These are phyloP conservation scores for Nadsonia fulvescens DNA, from an alignment of 805 yeast species.

Conservation along the genomic window DNA sequence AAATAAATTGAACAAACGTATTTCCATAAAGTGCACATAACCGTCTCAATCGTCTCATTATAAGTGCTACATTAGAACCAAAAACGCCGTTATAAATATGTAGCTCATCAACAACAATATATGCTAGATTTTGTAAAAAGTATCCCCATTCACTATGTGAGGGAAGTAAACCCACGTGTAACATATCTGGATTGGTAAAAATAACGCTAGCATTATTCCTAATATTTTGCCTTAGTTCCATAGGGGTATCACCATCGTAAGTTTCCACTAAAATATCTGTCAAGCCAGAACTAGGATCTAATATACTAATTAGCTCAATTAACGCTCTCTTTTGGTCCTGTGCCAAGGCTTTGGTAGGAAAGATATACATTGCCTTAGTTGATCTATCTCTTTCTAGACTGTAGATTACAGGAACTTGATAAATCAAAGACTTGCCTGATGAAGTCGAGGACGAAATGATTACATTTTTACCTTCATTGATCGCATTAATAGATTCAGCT, in stretches of 20 bases:
- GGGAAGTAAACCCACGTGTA: slow-evolving; percentile 75
- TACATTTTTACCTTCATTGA: slow-evolving; percentile 42
- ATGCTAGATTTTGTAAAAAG: slow-evolving; percentile 45
- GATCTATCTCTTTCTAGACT: slow-evolving; percentile 10
- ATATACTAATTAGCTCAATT: slow-evolving; percentile 30
- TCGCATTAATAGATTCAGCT: slow-evolving; percentile 48
- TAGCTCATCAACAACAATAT: slow-evolving; percentile 66
- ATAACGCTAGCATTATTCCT: slow-evolving; percentile 56
- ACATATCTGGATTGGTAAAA: slow-evolving; percentile 89
- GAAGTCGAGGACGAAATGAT: slow-evolving; percentile 91
- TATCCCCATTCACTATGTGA: slow-evolving; percentile 29
- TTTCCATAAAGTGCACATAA: slow-evolving; percentile 39
- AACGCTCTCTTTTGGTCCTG: slow-evolving; percentile 89
- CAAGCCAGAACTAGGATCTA: slow-evolving; percentile 24
- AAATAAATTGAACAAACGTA: slow-evolving; percentile 41
- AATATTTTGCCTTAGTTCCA: slow-evolving; percentile 31
- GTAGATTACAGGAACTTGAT: slow-evolving; percentile 70
- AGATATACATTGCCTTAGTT: slow-evolving; percentile 64
- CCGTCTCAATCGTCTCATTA: slow-evolving; percentile 64
- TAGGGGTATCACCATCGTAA: slow-evolving; percentile 85
- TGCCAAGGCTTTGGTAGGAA: slow-evolving; percentile 94
- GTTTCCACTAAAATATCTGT: slow-evolving; percentile 45
- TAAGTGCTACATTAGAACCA: slow-evolving; percentile 80
- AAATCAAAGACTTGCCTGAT: slow-evolving; percentile 86
- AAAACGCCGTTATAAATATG: slow-evolving; percentile 76